A percentile compares a stretch with the other conserved stretches of the same genome.
phyloP scores from a whole-genome alignment of 352 stramenopile genomes.

The Phytophthora constricta region DNA sequence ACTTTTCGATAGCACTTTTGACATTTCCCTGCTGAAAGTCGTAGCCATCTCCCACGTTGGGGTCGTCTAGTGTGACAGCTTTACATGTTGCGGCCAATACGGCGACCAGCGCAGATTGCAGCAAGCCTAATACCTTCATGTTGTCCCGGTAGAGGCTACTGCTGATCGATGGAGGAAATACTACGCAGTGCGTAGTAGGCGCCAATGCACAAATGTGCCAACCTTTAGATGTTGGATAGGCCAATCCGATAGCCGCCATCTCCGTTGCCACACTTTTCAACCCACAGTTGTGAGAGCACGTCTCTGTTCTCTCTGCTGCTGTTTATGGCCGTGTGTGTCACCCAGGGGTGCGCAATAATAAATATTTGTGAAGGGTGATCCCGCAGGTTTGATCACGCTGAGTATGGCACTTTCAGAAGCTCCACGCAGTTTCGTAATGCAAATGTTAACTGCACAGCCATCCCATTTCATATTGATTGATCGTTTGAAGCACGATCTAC shows the following conservation, averaged over 20 bases:
- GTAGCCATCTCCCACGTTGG: conserved; percentile 14
- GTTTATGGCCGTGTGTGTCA: no score
- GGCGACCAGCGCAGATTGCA: not conserved
- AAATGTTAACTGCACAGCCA: no score
- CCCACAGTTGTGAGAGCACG: no score
- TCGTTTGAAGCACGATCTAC: no score
- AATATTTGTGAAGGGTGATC: no score
- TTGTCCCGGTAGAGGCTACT: not conserved
- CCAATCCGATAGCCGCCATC: not conserved
- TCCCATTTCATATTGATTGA: no score
- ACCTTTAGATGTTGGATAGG: not conserved
- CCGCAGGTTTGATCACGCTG: no score
- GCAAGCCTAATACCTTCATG: conserved; percentile 13
- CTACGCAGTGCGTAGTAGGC: conserved; percentile 19
- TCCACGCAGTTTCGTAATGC: no score
- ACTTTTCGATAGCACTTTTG: conserved; percentile 9
- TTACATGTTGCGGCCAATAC: not conserved
- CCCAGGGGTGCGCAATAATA: no score
- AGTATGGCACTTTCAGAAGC: no score
- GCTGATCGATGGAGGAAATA: not conserved
- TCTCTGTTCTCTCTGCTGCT: not conserved
- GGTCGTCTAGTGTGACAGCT: conserved; percentile 4
- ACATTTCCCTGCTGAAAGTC: conserved; percentile 11
- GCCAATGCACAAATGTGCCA: conserved; percentile 7
- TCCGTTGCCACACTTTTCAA: not conserved